Evolutionary conservation across 1,284 basidiomycete species (phyloP).

Genomic region (Ceratobasidium sp.): DNA sequence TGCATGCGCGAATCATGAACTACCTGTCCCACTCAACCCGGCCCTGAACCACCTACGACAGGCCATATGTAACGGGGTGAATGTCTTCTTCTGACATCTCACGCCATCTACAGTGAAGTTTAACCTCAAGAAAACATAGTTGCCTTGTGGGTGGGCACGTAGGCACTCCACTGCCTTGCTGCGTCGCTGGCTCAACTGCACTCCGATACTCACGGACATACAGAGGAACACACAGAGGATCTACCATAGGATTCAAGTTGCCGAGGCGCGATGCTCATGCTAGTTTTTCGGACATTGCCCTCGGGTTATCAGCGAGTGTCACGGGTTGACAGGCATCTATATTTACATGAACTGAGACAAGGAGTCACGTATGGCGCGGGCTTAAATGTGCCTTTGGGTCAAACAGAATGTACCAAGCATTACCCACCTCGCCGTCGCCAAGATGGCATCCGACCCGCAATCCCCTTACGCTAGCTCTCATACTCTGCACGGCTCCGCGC

Average conservation of each 20-base stretch:
- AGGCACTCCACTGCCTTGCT: background rate
- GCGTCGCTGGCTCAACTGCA: slow-evolving; percentile 7
- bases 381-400: background rate
- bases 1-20: background rate
- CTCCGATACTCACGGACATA: background rate
- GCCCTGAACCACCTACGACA: background rate
- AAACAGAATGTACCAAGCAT: background rate
- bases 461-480: slow-evolving; percentile 5
- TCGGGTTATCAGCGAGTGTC: background rate
- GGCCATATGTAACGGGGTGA: background rate
- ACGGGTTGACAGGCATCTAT: background rate
- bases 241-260: background rate
- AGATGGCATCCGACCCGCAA: background rate
- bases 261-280: background rate
- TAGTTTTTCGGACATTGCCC: background rate
- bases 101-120: background rate
- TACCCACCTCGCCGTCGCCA: background rate
- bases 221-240: background rate
- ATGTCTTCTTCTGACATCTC: background rate
- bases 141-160: background rate
- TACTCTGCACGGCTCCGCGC: slow-evolving; percentile 3
- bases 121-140: background rate
- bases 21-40: background rate
- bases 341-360: background rate
- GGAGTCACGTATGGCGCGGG: background rate